Percentiles rank a stretch among this genome's conserved stretches.
phyloP scores from a whole-genome alignment of 768 basidiomycete species.

The Chalciporus pseudorubinellus region DNA sequence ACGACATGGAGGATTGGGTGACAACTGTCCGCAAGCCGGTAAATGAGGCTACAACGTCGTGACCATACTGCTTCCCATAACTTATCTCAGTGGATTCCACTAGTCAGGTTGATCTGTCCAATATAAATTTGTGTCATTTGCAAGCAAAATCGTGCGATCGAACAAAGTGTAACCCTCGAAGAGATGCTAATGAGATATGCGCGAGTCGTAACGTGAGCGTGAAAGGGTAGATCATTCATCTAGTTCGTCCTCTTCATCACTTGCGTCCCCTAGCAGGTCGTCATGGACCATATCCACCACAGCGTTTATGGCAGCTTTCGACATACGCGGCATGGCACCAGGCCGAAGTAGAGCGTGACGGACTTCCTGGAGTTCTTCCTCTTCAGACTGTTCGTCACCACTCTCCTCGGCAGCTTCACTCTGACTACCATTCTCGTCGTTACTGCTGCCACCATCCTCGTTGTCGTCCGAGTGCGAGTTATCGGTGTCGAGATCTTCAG shows the following conservation, averaged over 20 bases:
- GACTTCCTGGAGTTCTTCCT: constrained; percentile 48
- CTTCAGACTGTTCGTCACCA: constrained; percentile 40
- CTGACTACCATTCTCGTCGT: constrained; percentile 30
- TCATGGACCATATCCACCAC: constrained; percentile 60
- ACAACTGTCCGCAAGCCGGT: too few species aligned
- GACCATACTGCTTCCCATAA: too few species aligned
- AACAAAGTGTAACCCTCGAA: too few species aligned
- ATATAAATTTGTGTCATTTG: not conserved
- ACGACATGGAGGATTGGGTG: too few species aligned
- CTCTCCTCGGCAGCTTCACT: constrained; percentile 34
- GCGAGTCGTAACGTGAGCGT: not conserved
- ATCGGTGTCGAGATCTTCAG: constrained; percentile 41
- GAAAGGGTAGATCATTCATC: constrained; percentile 34
- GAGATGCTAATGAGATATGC: not conserved
- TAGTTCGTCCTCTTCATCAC: constrained; percentile 48
- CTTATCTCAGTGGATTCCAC: too few species aligned
- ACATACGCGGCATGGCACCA: constrained; percentile 68
- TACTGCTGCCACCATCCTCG: constrained; percentile 26
- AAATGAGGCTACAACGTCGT: too few species aligned
- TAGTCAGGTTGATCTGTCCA: too few species aligned
- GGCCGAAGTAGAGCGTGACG: constrained; percentile 63
- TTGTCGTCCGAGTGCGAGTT: constrained; percentile 36
- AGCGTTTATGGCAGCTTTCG: constrained; percentile 62
- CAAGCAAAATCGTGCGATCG: too few species aligned
- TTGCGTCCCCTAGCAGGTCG: constrained; percentile 42